Percentiles rank a stretch among this genome's conserved stretches.
These are phyloP conservation scores for Diaporthe aspalathi DNA, from an alignment of 2,329 filamentous ascomycete genomes.

Conservation along the genomic window DNA sequence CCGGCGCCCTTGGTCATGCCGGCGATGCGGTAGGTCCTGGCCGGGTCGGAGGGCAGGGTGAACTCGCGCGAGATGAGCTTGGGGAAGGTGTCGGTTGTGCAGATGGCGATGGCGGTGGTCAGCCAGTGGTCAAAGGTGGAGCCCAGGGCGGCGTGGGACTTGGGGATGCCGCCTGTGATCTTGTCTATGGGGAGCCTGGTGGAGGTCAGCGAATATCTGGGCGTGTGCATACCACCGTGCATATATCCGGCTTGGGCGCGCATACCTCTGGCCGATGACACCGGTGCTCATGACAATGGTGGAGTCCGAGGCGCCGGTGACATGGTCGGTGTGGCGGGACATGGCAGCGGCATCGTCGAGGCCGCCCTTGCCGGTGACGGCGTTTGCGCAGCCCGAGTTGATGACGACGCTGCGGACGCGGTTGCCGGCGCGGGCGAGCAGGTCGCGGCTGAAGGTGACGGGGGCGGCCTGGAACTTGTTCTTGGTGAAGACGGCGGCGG, in stretches of 20 bases:
- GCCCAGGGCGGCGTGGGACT: slow-evolving; percentile 77
- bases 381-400: slow-evolving; percentile 97
- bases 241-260: slow-evolving; percentile 17
- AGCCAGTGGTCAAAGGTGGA: slow-evolving; percentile 88
- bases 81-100: slow-evolving; percentile 98
- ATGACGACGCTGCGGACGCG: slow-evolving; percentile 86
- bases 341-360: slow-evolving; percentile 89
- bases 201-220: slow-evolving; percentile 33
- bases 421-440: slow-evolving; percentile 75
- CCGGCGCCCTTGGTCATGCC: slow-evolving; percentile 98
- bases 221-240: too few relatives aligned
- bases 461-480: slow-evolving; percentile 99
- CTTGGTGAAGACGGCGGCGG: slow-evolving; percentile 94
- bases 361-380: slow-evolving; percentile 91
- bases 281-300: slow-evolving; percentile 99
- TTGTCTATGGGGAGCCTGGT: slow-evolving; percentile 86
- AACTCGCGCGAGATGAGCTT: slow-evolving; percentile 92
- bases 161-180: slow-evolving; percentile 85
- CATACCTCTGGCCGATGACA: slow-evolving; percentile 90
- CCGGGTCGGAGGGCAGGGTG: slow-evolving; percentile 81
- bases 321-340: slow-evolving; percentile 81
- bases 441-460: slow-evolving; percentile 83
- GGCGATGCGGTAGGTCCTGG: slow-evolving; percentile 82
- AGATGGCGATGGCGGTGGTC: slow-evolving; percentile 87
- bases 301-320: slow-evolving; percentile 59